These are phyloP conservation scores for Fistulinella staudtii DNA, from an alignment of 1,284 basidiomycete species.

Conservation along the genomic window DNA sequence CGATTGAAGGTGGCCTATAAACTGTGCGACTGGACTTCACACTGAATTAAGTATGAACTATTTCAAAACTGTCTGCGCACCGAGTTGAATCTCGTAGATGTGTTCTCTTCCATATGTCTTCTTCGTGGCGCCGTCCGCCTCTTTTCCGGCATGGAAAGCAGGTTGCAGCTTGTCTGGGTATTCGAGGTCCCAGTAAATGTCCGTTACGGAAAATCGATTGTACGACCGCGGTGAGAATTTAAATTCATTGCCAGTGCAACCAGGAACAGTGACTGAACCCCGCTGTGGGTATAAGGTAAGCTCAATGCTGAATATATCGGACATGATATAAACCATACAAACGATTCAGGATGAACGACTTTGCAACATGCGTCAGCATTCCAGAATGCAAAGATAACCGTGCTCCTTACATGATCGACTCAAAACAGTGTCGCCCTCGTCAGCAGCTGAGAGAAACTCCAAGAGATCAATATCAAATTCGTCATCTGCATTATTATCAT, in stretches of 20 bases:
- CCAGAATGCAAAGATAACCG: neutral
- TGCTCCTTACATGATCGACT: neutral
- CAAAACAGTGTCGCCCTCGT: neutral
- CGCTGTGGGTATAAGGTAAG: neutral
- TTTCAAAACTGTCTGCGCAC: neutral
- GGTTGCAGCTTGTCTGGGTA: neutral
- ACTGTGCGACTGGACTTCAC: neutral
- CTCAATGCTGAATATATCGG: neutral
- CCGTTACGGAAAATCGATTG: neutral
- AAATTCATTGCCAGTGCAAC: neutral
- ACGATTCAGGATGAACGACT: neutral
- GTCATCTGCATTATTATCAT: neutral
- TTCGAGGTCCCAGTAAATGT: conserved; percentile 1
- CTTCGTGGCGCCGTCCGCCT: neutral
- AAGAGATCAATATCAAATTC: neutral
- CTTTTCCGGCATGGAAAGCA: neutral
- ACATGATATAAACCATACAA: neutral
- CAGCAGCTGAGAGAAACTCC: neutral
- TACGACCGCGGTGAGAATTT: neutral
- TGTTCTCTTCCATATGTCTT: neutral
- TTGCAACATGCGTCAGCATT: neutral
- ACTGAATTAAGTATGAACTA: neutral
- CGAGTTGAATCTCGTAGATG: conserved; percentile 2
- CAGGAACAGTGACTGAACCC: neutral
- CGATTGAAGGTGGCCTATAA: neutral